Base-by-base conservation (phyloP, 2,329 filamentous ascomycete species). In the Colletotrichum shisoi region DNA sequence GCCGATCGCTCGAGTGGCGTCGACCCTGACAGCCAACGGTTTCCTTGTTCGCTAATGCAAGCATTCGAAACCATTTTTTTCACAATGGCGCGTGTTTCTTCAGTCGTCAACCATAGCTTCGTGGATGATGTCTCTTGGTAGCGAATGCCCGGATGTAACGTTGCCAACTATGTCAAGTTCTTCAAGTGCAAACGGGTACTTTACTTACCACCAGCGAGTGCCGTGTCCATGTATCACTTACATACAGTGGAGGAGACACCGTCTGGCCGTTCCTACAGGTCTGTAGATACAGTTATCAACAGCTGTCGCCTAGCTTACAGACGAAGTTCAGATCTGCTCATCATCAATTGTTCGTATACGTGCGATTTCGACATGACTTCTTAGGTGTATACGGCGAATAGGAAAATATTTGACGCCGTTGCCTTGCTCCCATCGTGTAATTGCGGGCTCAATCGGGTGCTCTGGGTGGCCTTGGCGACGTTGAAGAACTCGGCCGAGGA, bases 221-320 rank as follows among this genome's bases (percentile, higher is more conserved):
- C 12, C 42, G 12, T 19, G 15, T 3, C 17, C 24, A 21, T 34
- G n/a, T 11, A 6, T 42, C 31, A 19, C 37, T 46, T 69, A 82
- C 2, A 34, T 34, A 57, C 83, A 84, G 44, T 39, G 83, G 84
- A 71, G 85, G 72, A 75, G 86, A 84, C 62, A 86, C 76, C 34
- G 82, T 84, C 77, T 85, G 83, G 66, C 82, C 84, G 72, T 85
- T 85, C 70, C 81, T 85, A 71, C 84, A 86, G 5, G 81, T 85
- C 75, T 86, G 84, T 52, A 86, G 74, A 70, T 81, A 86, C 15
- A 85, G 70, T 73, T 84, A 81, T 74, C 82, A 85, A 57, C 82
- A 85, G 6, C 74, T 72, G 1, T 72, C 76, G 13, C 76, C 76
- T 13, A 81, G 73, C 67, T 79, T 75, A 71, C 83, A 86, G 12